A percentile compares a stretch with the other conserved stretches of the same genome.
Conservation (phyloP, 2,329 filamentous ascomycete species). For the Penicillium sp. region DNA sequence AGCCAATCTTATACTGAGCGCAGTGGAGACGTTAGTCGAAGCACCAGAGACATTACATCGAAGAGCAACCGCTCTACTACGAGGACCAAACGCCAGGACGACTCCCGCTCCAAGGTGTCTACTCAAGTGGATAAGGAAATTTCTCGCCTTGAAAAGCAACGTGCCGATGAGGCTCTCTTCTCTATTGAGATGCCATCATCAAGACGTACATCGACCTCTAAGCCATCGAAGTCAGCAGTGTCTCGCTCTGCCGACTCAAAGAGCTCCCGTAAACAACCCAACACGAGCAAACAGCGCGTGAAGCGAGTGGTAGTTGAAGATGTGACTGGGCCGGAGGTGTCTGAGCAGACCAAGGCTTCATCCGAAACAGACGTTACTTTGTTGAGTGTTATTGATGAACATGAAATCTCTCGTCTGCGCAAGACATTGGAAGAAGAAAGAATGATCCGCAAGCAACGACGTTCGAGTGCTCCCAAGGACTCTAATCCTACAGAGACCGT, state of each 20-base stretch:
- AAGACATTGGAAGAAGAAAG: constrained; percentile 58
- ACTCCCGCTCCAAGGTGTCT: constrained; percentile 34
- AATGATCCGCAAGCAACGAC: constrained; percentile 44
- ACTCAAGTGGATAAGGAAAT: constrained; percentile 40
- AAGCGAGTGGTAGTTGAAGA: constrained; percentile 42
- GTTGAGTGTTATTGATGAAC: constrained; percentile 54
- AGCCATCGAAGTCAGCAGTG: constrained; percentile 20
- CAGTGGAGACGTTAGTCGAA: constrained; percentile 31
- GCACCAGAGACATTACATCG: constrained; percentile 30
- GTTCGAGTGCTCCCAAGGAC: constrained; percentile 33
- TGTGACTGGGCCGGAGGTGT: constrained; percentile 33
- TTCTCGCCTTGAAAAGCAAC: constrained; percentile 37
- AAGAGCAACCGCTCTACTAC: constrained; percentile 32
- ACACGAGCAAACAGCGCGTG: constrained; percentile 41
- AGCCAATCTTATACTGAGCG: constrained; percentile 34
- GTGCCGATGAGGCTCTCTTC: constrained; percentile 41
- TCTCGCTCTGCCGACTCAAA: constrained; percentile 22
- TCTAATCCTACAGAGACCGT: constrained; percentile 42
- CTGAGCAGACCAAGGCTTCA: constrained; percentile 31
- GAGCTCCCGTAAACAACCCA: constrained; percentile 34
- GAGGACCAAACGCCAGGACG: constrained; percentile 27
- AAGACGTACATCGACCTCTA: constrained; percentile 24
- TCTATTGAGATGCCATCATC: constrained; percentile 35
- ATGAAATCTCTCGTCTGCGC: constrained; percentile 55
- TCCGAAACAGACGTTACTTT: constrained; percentile 48